Evolutionary conservation across 2,329 filamentous ascomycete species (phyloP).

Genomic region (Trematosphaeria pertusa): DNA sequence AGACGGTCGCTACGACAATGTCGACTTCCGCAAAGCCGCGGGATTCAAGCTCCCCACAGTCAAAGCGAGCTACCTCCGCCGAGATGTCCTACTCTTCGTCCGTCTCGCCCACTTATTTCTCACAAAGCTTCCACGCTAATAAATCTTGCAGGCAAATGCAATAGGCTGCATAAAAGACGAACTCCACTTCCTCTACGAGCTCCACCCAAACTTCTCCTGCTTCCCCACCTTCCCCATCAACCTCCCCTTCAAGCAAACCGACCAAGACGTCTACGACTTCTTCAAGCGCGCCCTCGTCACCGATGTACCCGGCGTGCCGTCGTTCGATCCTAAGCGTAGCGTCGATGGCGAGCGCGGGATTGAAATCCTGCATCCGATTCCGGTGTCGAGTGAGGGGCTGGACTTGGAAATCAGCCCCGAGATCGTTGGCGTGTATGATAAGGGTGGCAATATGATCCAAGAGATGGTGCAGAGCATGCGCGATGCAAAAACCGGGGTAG

Average conservation of each 20-base stretch:
- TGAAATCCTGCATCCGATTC: constrained; percentile 48
- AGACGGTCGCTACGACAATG: constrained; percentile 51
- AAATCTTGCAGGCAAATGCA: constrained; percentile 43
- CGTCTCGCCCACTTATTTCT: constrained; percentile 5
- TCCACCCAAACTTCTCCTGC: constrained; percentile 52
- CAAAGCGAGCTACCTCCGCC: constrained; percentile 53
- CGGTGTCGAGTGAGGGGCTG: constrained; percentile 44
- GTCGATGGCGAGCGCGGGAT: constrained; percentile 54
- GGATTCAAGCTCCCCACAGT: constrained; percentile 48
- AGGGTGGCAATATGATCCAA: constrained; percentile 51
- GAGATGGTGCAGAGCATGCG: constrained; percentile 51
- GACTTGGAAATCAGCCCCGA: constrained; percentile 51
- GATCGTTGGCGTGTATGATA: constrained; percentile 57
- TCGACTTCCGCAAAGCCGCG: constrained; percentile 51
- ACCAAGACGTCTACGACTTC: constrained; percentile 55
- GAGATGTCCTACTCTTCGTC: constrained; percentile 54
- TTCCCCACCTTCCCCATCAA: constrained; percentile 59
- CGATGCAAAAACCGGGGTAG: constrained; percentile 48
- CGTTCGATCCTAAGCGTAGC: constrained; percentile 51
- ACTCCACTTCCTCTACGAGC: constrained; percentile 55
- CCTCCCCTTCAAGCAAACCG: constrained; percentile 55
- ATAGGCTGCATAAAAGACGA: constrained; percentile 51
- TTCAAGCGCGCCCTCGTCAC: constrained; percentile 44
- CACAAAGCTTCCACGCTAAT: not conserved
- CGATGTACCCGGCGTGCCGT: constrained; percentile 49